A percentile compares a stretch with the other conserved stretches of the same genome.
Evolutionary conservation across 768 basidiomycete species (phyloP).

Genomic region (Boletus vermiculosoides): DNA sequence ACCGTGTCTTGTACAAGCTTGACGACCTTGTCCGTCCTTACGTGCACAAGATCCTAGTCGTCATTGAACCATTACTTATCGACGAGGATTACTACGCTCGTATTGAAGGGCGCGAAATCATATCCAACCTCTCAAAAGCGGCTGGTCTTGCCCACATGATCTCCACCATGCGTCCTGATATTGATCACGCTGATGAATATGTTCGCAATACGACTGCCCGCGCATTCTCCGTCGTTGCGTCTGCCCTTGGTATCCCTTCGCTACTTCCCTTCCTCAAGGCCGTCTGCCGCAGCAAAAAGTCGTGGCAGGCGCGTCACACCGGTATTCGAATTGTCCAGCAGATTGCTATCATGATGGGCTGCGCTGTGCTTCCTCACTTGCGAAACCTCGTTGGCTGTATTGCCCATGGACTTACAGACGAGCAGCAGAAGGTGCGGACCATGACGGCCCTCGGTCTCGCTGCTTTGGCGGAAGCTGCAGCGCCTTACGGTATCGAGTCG

Average conservation of each 20-base stretch:
- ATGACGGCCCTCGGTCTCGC: constrained; percentile 81
- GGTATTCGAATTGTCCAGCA: constrained; percentile 99
- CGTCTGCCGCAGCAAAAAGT: constrained; percentile 98
- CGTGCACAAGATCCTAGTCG: constrained; percentile 98
- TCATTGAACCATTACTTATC: constrained; percentile 97
- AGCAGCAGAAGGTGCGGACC: constrained; percentile 77
- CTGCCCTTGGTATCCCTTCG: constrained; percentile 96
- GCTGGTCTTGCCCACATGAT: constrained; percentile 99
- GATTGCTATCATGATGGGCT: constrained; percentile 99
- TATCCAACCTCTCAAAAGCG: constrained; percentile 97
- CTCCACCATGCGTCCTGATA: constrained; percentile 99
- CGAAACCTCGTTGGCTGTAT: constrained; percentile 97
- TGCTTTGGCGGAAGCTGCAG: constrained; percentile 94
- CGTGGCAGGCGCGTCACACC: constrained; percentile 99
- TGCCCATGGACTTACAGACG: constrained; percentile 75
- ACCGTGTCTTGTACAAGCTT: constrained; percentile 97
- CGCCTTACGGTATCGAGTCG: constrained; percentile 99
- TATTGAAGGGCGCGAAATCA: constrained; percentile 98
- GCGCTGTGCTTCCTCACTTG: constrained; percentile 94
- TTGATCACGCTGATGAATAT: constrained; percentile 99
- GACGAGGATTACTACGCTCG: constrained; percentile 97
- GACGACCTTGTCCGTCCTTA: constrained; percentile 99
- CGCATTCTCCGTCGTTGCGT: constrained; percentile 98
- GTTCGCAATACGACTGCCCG: constrained; percentile 98
- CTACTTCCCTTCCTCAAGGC: constrained; percentile 98